Evolutionary conservation across 495 filamentous ascomycete species (phyloP), one percentile per base, ranked within the genome.

Genomic region (Annulohypoxylon bovei): DNA sequence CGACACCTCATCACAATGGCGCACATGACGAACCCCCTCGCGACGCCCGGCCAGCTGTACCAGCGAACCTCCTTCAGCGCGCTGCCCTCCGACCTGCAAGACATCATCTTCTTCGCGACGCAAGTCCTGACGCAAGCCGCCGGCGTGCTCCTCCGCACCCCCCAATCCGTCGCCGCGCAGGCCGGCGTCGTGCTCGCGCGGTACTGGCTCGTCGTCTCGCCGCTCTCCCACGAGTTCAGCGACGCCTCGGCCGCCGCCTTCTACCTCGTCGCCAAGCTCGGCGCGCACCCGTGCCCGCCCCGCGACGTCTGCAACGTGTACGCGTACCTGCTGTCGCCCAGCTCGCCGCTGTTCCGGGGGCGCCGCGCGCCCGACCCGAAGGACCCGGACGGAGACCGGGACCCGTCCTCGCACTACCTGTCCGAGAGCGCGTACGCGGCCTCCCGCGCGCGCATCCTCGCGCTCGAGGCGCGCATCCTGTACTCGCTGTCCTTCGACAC

Each of bases 101-200:
- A 88, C 66, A 86, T 85, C 57, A 83, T 92, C 44, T 85, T 88
- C 63, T 92, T 85, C 78, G 83, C 90, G 23, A 87, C 88, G 3
- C 88, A 92, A 42, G 88, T 89, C 61, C 87, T 99, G 5, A 96
- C 92, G 9, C 96, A 98, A 77, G 87, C 92, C 16, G 93, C 95
- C 9, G 96, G 95, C 5, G 82, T 97, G 6, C 86, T 98, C 6
- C 85, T 99, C 2, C 87, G 92, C 42, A 81, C 98, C 52, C 92
- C 95, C 0, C 96, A 98, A 74, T 93, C 95, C 61, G 87, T 93
- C 50, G 93, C 97, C 27, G 91, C 94, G 12, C 93, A 94, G 72
- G 93, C 95, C 2, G 91, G 94, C 72, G 88, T 99, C n/a, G 81
- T 95, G 0, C 88, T 97, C 28, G 91, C 89, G n/a, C 85, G 95